Percentiles rank a stretch among this genome's conserved stretches.
Evolutionary conservation across 129 eudicot genomes (phyloP).

Genomic region (Chrysanthemum makinoi): DNA sequence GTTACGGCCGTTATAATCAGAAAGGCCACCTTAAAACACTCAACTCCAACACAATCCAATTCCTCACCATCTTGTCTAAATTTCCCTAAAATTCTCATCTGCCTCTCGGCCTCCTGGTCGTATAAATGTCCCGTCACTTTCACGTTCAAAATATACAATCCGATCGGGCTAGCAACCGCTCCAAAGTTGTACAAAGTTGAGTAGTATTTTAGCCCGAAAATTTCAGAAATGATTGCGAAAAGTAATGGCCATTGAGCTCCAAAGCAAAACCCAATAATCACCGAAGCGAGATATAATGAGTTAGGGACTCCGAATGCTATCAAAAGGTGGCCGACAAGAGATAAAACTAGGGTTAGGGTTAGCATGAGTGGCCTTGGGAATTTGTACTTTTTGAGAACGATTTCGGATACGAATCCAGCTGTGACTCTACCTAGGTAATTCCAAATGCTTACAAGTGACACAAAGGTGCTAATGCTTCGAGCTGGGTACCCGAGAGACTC

Average conservation of each 20-base stretch:
- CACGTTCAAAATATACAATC: conserved; percentile 69
- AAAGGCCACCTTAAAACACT: conserved; percentile 66
- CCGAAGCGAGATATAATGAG: conserved; percentile 69
- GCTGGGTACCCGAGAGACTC: conserved; percentile 52
- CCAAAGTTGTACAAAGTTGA: conserved; percentile 87
- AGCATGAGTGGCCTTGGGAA: conserved; percentile 71
- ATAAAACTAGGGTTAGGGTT: conserved; percentile 57
- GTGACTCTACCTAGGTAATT: conserved; percentile 78
- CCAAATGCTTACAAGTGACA: conserved; percentile 87
- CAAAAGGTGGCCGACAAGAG: conserved; percentile 71
- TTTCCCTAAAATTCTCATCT: conserved; percentile 49
- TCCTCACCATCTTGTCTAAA: conserved; percentile 44
- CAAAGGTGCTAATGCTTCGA: conserved; percentile 64
- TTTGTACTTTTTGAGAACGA: conserved; percentile 52
- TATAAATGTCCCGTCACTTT: conserved; percentile 69
- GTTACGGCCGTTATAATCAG: conserved; percentile 62
- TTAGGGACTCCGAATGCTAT: conserved; percentile 69
- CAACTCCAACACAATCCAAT: conserved; percentile 57
- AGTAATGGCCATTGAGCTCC: conserved; percentile 98
- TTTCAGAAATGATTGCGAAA: conserved; percentile 82
- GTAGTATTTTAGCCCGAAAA: conserved; percentile 81
- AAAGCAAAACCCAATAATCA: conserved; percentile 82
- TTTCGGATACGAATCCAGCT: conserved; percentile 68
- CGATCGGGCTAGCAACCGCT: conserved; percentile 82
- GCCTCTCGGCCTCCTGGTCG: conserved; percentile 66